phyloP scores from a whole-genome alignment of 2,329 filamentous ascomycete genomes.

The Stemphylium lycopersici region DNA sequence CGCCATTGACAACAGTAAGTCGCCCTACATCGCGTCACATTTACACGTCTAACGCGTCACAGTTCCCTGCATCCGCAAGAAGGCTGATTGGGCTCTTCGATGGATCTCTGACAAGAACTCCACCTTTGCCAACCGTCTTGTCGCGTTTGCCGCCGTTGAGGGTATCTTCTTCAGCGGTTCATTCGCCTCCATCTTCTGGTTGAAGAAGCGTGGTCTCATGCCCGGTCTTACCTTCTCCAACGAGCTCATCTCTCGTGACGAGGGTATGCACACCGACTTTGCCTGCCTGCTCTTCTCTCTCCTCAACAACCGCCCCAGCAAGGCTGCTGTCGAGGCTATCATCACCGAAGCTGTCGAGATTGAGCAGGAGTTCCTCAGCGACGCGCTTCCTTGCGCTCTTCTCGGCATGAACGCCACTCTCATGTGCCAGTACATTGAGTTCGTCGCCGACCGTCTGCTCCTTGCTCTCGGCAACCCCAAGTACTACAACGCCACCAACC shows the following conservation, averaged over 20 bases:
- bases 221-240: conserved; percentile 98
- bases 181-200: conserved; percentile 99
- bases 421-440: conserved; percentile 99
- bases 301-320: conserved; percentile 86
- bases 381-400: conserved; percentile 88
- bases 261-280: conserved; percentile 99
- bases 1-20: conserved; percentile 93
- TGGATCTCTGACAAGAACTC: conserved; percentile 96
- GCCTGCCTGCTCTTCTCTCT: conserved; percentile 98
- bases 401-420: conserved; percentile 97
- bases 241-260: conserved; percentile 98
- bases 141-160: conserved; percentile 97
- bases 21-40: not conserved
- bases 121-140: conserved; percentile 91
- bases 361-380: conserved; percentile 97
- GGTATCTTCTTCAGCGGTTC: conserved; percentile 99
- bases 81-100: conserved; percentile 94
- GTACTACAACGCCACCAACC: conserved; percentile 90
- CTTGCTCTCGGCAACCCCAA: conserved; percentile 93
- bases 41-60: conserved; percentile 37
- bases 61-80: conserved; percentile 97
- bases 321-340: conserved; percentile 80
- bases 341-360: conserved; percentile 93
- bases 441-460: conserved; percentile 94
- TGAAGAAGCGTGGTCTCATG: conserved; percentile 99